Evolutionary conservation across 2,329 filamentous ascomycete species (phyloP), one percentile per base, ranked within the genome.

Genomic region (Dactylellina cionopaga): DNA sequence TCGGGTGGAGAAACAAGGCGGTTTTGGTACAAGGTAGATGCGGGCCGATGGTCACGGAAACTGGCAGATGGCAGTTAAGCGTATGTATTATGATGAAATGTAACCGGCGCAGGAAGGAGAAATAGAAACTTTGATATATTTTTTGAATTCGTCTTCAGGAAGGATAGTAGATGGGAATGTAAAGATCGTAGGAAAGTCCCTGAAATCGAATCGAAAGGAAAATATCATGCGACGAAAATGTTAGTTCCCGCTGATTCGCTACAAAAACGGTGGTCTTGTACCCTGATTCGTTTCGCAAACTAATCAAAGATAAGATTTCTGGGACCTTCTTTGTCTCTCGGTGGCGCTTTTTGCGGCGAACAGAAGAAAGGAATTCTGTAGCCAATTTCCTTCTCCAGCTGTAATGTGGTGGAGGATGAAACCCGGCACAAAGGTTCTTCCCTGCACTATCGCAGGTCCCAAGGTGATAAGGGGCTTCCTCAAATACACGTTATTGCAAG

Each of bases 301-400:
- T 51, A 71, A 71, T 71, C 66, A 71, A 64, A 71, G 66, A 71
- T 71, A 71, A 71, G 66, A 71, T 71, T 71, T 59, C 52, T 17
- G 25, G 47, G 66, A 29, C 43, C 59, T 37, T 58, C 55, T 44
- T 56, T 46, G 51, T 70, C 43, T 43, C 31, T 64, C 58, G 43
- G 66, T 71, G 66, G 66, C 66, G 58, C 51, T 62, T 59, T n/a
- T 52, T 56, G 49, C 56, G 46, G 43, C 55, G 58, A 63, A 62
- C 47, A 27, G 49, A 70, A 31, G 44, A 52, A 47, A 59, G 52
- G 58, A 59, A 58, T 71, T 71, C 41, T 35, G 54, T 64, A 33
- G 56, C 27, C 66, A 71, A 71, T 71, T 71, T 71, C 66, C 43
- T 71, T 63, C 56, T n/a, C 63, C 56, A 44, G 65, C 46, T 70